Evolutionary conservation across 2,329 filamentous ascomycete genomes (phyloP), one percentile per base, ranked within the genome.

Genomic region (Alternaria gaisen): DNA sequence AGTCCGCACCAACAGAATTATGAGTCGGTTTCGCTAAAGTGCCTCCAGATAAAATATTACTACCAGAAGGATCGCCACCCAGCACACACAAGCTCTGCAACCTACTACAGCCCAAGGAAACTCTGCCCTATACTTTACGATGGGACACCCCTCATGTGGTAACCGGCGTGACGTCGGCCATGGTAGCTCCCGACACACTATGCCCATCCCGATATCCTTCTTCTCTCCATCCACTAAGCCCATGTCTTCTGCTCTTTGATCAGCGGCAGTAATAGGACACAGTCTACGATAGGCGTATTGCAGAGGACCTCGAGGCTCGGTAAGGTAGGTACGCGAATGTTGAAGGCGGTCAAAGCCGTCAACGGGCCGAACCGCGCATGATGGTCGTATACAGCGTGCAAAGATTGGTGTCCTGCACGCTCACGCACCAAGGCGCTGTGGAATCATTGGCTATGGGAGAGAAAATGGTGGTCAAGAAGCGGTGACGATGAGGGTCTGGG

Each of bases 401-500:
- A 34, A 34, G 18, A 48, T 8, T 34, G 46, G 46, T 48, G 20
- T 22, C 46, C 18, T 32, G 30, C 8, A 22, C 30, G 46, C 46
- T 48, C 30, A 34, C 5, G 18, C 16, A 48, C 30, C 18, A 24
- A 48, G 9, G 46, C 46, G 46, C 30, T 36, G 30, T 48, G 46
- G 30, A 36, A 18, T 16, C 46, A 11, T 38, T n/a, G 41, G 16
- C 8, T 34, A n/a, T 14, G 38, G 30, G 52, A 34, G 10, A 20
- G 43, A 30, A 32, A 47, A 41, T 54, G 16, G 34, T 16, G 11
- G 44, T n/a, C 8, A 16, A 54, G 28, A 53, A 24, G 50, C 50
- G 56, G 56, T 48, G 22, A 48, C 57, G 57, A 54, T 16, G 44
- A 34, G 43, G 48, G n/a, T 43, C 42, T 30, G 53, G 26, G 26